These are phyloP conservation scores for Hypericum androsaemum DNA, from an alignment of 345 rosid species.

Conservation along the genomic window DNA sequence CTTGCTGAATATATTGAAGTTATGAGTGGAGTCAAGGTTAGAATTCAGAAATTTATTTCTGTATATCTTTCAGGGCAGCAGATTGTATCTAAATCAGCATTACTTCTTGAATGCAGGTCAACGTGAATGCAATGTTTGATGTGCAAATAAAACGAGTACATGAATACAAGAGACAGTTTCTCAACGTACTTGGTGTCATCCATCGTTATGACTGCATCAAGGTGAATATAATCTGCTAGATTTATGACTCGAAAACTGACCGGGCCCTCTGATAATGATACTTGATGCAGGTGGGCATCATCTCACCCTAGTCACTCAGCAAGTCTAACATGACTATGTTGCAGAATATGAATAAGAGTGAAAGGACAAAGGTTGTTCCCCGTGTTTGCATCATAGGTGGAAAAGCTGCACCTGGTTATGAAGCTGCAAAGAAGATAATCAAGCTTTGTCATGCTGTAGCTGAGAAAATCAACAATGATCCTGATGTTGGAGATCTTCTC, in stretches of 20 bases:
- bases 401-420: conserved; percentile 49
- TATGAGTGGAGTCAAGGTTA: conserved; percentile 40
- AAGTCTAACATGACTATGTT: conserved; percentile 1
- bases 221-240: conserved; percentile 17
- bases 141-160: conserved; percentile 42
- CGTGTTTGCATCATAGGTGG: conserved; percentile 45
- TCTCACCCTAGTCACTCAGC: neutral
- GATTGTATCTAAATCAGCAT: neutral
- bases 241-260: neutral
- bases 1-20: conserved; percentile 46
- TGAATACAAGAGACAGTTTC: conserved; percentile 41
- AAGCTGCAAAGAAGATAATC: conserved; percentile 35
- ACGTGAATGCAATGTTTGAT: conserved; percentile 39
- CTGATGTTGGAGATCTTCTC: conserved; percentile 35
- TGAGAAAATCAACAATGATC: conserved; percentile 33
- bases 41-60: neutral
- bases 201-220: conserved; percentile 43
- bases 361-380: conserved; percentile 36
- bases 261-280: neutral
- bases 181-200: conserved; percentile 36
- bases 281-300: no score
- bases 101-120: conserved; percentile 24
- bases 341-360: conserved; percentile 33
- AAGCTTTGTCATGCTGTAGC: conserved; percentile 42
- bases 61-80: neutral